Percentiles rank a stretch among this genome's conserved stretches.
Conservation (phyloP, 345 rosid species). For the Sisymbrium altissimum region DNA sequence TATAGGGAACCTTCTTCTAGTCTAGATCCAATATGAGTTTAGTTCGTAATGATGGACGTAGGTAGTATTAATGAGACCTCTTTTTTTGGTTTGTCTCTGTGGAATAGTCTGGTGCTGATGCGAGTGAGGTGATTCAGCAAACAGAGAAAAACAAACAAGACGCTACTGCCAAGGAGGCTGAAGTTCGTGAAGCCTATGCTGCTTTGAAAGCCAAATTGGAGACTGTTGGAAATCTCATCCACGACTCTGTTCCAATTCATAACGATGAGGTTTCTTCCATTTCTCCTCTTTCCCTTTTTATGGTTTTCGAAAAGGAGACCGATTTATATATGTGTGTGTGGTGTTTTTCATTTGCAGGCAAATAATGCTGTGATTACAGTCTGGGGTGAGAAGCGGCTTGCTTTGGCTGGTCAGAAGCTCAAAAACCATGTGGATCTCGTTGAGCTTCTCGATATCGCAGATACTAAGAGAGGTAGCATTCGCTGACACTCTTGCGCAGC, state of each 20-base stretch:
- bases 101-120: constrained; percentile 7
- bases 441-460: constrained; percentile 81
- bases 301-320: neutral
- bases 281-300: neutral
- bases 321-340: neutral
- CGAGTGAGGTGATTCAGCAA: constrained; percentile 44
- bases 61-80: no score
- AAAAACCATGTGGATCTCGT: constrained; percentile 93
- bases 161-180: constrained; percentile 54
- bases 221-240: constrained; percentile 79
- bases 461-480: constrained; percentile 65
- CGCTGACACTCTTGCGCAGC: neutral
- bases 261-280: constrained; percentile 61
- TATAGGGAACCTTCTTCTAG: neutral
- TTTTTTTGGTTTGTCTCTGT: no score
- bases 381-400: constrained; percentile 61
- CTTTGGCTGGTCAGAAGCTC: constrained; percentile 42
- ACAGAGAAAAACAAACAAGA: constrained; percentile 54
- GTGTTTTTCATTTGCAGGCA: constrained; percentile 45
- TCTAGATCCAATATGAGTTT: neutral
- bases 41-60: no score
- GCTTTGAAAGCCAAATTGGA: constrained; percentile 56
- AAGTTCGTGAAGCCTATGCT: constrained; percentile 59
- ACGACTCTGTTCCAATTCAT: constrained; percentile 75
- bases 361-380: constrained; percentile 57